Percentiles rank a stretch among this genome's conserved stretches.
These are phyloP conservation scores for Torulaspora pretoriensis DNA, from an alignment of 1,139 yeast species.

Conservation along the genomic window DNA sequence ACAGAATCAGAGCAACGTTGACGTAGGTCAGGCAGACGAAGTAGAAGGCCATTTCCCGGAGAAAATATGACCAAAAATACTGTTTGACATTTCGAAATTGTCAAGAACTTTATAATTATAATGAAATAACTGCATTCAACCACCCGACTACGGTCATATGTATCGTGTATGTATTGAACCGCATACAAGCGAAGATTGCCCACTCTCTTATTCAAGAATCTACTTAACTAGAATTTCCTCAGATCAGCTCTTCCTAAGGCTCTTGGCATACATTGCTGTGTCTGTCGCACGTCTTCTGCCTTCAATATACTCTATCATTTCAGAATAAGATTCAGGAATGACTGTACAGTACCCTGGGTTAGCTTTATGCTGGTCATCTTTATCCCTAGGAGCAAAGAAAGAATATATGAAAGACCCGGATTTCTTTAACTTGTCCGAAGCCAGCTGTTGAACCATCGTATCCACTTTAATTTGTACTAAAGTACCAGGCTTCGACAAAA, in stretches of 20 bases:
- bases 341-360: conserved; percentile 56
- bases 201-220: too few relatives aligned
- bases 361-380: conserved; percentile 39
- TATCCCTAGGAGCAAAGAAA: conserved; percentile 70
- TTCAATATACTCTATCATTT: conserved; percentile 86
- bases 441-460: conserved; percentile 67
- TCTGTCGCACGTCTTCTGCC: conserved; percentile 87
- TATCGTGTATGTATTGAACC: too few relatives aligned
- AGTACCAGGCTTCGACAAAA: conserved; percentile 76
- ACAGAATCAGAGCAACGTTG: conserved; percentile 25
- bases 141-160: too few relatives aligned
- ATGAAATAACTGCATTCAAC: too few relatives aligned
- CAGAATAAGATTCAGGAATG: conserved; percentile 81
- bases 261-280: conserved; percentile 61
- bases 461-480: conserved; percentile 85
- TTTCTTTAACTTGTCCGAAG: conserved; percentile 55
- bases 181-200: too few relatives aligned
- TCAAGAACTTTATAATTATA: neutral
- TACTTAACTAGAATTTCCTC: neutral
- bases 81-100: neutral
- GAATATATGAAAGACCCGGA: conserved; percentile 88
- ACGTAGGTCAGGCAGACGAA: conserved; percentile 26
- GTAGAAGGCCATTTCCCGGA: conserved; percentile 35
- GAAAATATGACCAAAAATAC: conserved; percentile 19
- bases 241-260: conserved; percentile 8